Base-by-base conservation (phyloP, 371 early-diverging fungal species). In the Mortierella sp. region DNA sequence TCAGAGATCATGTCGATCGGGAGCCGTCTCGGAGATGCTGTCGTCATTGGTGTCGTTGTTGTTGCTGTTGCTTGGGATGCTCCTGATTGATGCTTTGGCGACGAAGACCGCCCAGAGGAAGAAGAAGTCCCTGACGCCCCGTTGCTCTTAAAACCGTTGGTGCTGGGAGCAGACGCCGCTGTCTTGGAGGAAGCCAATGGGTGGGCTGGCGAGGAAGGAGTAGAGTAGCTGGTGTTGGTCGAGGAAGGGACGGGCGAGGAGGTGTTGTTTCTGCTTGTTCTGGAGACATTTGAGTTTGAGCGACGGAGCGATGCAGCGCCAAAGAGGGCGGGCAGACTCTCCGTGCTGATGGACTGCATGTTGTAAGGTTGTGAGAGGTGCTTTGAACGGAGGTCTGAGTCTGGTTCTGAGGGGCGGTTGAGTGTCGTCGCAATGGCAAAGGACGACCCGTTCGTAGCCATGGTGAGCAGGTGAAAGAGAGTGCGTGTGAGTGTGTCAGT, bases 281-380 rank as follows among this genome's bases (percentile, higher is more conserved):
- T 86, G 44, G 82, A 55, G 21, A 79, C 29, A 75, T 77, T 82
- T 29, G 86, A 86, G 72, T 86, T 79, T 29, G 82, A 75, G 6
- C 86, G 76, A 51, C 82, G 77, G 1, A 87, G 60, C 1, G 84
- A 87, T 4, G 82, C 51, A 7, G 81, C 80, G 0, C 79, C 84
- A 75, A 81, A 81, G 81, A 83, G 84, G 16, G 72, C 63, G 10
- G 82, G 83, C 44, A 87, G 54, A 43, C 74, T 76, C 72, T 83
- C 83, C 35, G 87, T 79, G 71, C 84, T 87, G 71, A 87, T 82
- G 65, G 83, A 79, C 24, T 83, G 84, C 83, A 83, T 83, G 51
- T 83, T 76, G 75, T 83, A 81, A 5, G 83, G 83, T 41, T 76
- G 77, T 14, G 83, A 83, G 65, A 81, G 82, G 70, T 83, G 87